A percentile compares a stretch with the other conserved stretches of the same genome.
phyloP scores from a whole-genome alignment of 495 filamentous ascomycete species.

The Hyaloscypha variabilis region DNA sequence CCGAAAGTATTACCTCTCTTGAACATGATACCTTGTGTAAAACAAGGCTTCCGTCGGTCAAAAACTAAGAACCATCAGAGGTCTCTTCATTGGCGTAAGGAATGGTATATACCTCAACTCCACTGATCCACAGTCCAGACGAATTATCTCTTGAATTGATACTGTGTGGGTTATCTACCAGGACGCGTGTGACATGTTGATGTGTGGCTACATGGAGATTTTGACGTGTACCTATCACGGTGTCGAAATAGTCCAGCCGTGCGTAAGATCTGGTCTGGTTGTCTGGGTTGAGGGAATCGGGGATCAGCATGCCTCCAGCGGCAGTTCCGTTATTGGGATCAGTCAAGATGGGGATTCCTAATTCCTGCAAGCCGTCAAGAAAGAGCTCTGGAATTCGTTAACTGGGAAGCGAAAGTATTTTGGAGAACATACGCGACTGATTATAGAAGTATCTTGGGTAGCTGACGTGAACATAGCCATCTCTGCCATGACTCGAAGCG shows the following conservation, averaged over 20 bases:
- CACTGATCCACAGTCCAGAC: not conserved
- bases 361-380: not conserved
- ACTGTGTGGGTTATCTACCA: conserved; percentile 6
- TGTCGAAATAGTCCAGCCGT: conserved; percentile 39
- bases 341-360: not conserved
- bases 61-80: not conserved
- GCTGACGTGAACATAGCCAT: conserved; percentile 33
- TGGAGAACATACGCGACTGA: not conserved
- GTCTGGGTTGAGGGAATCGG: conserved; percentile 39
- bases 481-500: conserved; percentile 31
- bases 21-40: conserved; percentile 25
- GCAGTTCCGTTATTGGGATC: conserved; percentile 13
- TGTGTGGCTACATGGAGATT: conserved; percentile 45
- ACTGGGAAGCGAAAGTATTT: not conserved
- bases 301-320: conserved; percentile 5
- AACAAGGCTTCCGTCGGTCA: conserved; percentile 11
- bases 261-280: conserved; percentile 43
- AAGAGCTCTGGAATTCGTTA: conserved; percentile 10
- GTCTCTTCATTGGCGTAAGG: not conserved
- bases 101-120: conserved; percentile 7
- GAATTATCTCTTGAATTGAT: conserved; percentile 1
- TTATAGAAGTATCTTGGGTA: conserved; percentile 9
- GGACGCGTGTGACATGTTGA: conserved; percentile 14
- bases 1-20: conserved; percentile 65
- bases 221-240: conserved; percentile 9